Percentiles rank a stretch among this genome's conserved stretches.
Conservation (phyloP, 2,329 filamentous ascomycete species). For the Ophiocordyceps camponoti-saundersi region DNA sequence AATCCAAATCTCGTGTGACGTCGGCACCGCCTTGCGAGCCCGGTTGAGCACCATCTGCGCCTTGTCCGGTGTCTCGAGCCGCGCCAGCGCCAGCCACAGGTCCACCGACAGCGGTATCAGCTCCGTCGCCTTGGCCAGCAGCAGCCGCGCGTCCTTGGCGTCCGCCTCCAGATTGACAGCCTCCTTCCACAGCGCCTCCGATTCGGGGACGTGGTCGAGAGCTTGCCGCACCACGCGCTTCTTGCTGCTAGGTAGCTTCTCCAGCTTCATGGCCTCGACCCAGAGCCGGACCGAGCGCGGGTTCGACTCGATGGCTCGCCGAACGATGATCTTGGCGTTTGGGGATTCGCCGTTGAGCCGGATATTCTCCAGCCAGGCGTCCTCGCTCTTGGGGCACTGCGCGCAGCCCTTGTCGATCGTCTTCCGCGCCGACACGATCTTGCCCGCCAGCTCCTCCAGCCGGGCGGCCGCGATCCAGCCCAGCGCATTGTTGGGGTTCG, state of each 20-base stretch:
- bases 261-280: conserved; percentile 90
- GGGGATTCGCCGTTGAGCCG: conserved; percentile 68
- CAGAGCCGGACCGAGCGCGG: conserved; percentile 76
- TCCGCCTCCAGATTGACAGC: conserved; percentile 92
- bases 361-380: conserved; percentile 93
- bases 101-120: conserved; percentile 89
- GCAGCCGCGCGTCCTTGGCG: conserved; percentile 66
- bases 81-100: conserved; percentile 84
- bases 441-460: conserved; percentile 82
- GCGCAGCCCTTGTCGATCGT: conserved; percentile 79
- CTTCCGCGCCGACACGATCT: conserved; percentile 74
- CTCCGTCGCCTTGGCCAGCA: conserved; percentile 89
- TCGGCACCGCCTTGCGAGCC: conserved; percentile 83
- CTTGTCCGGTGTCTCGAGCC: conserved; percentile 76
- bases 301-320: conserved; percentile 83
- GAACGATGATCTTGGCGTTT: conserved; percentile 91
- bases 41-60: conserved; percentile 91
- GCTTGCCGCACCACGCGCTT: conserved; percentile 88
- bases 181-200: conserved; percentile 95
- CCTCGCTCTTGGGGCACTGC: conserved; percentile 83
- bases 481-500: conserved; percentile 84
- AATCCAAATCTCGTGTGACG: conserved; percentile 92
- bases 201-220: conserved; percentile 82
- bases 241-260: conserved; percentile 66
- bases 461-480: conserved; percentile 93